Base-by-base conservation (phyloP, 148 eudicot genomes). In the Silene uniflora region DNA sequence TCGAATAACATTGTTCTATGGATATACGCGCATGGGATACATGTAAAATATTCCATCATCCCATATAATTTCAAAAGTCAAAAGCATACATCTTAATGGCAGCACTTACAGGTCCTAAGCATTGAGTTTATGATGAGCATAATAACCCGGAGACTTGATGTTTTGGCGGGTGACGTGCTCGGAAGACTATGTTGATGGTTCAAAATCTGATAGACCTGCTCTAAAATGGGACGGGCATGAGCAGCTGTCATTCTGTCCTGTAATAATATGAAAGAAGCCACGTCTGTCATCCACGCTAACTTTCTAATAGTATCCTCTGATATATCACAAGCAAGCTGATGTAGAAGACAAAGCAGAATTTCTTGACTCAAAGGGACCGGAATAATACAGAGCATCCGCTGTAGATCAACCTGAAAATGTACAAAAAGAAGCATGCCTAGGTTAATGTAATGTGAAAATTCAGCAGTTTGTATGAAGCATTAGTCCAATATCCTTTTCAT, bases 131-230 rank as follows among this genome's bases (percentile, higher is more conserved):
- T 86, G 77, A 95, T 85, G 49, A 88, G 92, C 91, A 89, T 85
- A 61, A 89, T 71, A 21, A 92, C 75, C 18, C 97, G 96, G 62
- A 88, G 81, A 80, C 81, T 89, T 21, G 92, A 75, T 23, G 85
- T 67, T 73, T 92, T 97, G 3, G 85, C 16, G 10, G 86, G 21
- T 3, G 86, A 74, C 10, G 88, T 83, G 10, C 85, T 84, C 4
- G 91, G 88, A 62, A 88, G 84, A 84, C 73, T 89, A 6, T 96
- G 88, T 52, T 88, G 96, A 77, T 92, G 92, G 80, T 80, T 86
- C 62, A 95, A 75, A 32, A 95, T 95, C 83, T 90, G 93, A 82
- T 90, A 89, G 18, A 95, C 97, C 85, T 95, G 98, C 84, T 95
- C 97, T 71, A 89, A 88, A 73, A 95, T 92, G 2, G 92, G 97